Evolutionary conservation across 2,329 filamentous ascomycete species (phyloP), one percentile per base, ranked within the genome.

Genomic region (Truncatella angustata): DNA sequence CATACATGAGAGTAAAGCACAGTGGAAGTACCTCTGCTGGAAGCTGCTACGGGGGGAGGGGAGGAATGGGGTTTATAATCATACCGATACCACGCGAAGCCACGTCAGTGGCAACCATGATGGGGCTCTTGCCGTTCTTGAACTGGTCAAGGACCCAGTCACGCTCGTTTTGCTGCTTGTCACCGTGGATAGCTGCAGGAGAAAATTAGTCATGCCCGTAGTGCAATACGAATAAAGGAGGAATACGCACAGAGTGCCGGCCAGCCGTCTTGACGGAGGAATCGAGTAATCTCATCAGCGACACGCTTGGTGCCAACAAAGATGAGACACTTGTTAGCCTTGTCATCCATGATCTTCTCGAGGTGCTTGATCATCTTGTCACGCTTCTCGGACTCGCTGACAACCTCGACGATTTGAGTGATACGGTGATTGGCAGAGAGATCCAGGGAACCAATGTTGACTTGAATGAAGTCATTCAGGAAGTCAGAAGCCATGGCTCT

Each of bases 11-110:
- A 93, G 90, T 90, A 90, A 86, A 92, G 88, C 85, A 91, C 85
- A 82, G 79, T 78, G 65, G 65, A 81, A 16, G 28, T 44, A 44
- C 28, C 69, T 75, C 73, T 78, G 77, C 82, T 80, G 79, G 78
- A 79, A 76, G 75, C 79, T 79, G 80, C 75, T 72, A 70, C 64
- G 64, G 58, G 57, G 53, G 58, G 66, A 58, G 53, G 58, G 52
- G 58, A 61, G 60, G 62, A 65, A 63, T 74, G 72, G 76, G 77
- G 76, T 81, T 78, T 84, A 88, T 54, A 59, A 63, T 64, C 91
- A 96, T 95, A 97, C 94, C 94, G 78, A 99, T 97, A 91, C 94
- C 94, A 92, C 94, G 94, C 71, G 94, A 97, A 78, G 94, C 94
- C 77, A 99, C 94, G 70, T 97, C 94, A 62, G 94, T 99, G 78